Base-by-base conservation (phyloP, 2,329 filamentous ascomycete genomes). In the Madurella fahalii region DNA sequence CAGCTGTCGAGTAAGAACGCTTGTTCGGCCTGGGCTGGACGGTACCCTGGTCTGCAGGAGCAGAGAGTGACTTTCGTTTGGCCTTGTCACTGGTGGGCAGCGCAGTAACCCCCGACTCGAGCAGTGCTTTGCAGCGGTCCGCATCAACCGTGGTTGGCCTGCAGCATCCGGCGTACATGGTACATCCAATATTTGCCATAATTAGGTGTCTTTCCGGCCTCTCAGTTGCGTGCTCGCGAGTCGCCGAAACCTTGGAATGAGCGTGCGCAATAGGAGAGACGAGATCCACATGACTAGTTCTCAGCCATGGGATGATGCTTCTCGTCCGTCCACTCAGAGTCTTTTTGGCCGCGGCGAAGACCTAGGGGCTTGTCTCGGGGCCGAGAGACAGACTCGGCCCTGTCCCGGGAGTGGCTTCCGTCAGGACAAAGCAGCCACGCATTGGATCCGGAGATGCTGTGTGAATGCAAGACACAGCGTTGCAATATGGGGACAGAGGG, bases 121-220 rank as follows among this genome's bases (percentile, higher is more conserved):
- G 40, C 50, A 53, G 50, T 56, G 56, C 51, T 57, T 50, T 49
- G 52, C 49, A 57, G 45, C 53, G 40, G 53, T 43, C 57, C 53
- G 49, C 53, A 47, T 42, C 56, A 42, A 43, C 49, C 56, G 49
- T 61, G 61, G 59, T 63, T 61, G 56, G 61, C 49, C 52, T 57
- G 47, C 55, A 42, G 44, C 51, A 47, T 39, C 48, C 48, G 47
- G 37, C 58, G 58, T 61, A 62, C 58, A 63, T 61, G 59, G 58
- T 59, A 61, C 54, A 60, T 59, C 52, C 61, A 63, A 67, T 67
- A 67, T 65, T 68, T 61, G 69, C 70, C 71, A 72, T 72, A 69
- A 71, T 71, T 73, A 72, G 70, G 51, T 40, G 34, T 65, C 66
- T 67, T 50, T 45, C 40, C 37, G 45, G 47, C 45, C 57, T 42